A percentile compares a stretch with the other conserved stretches of the same genome.
phyloP scores from a whole-genome alignment of 768 basidiomycete genomes.

The Amanita thiersii region DNA sequence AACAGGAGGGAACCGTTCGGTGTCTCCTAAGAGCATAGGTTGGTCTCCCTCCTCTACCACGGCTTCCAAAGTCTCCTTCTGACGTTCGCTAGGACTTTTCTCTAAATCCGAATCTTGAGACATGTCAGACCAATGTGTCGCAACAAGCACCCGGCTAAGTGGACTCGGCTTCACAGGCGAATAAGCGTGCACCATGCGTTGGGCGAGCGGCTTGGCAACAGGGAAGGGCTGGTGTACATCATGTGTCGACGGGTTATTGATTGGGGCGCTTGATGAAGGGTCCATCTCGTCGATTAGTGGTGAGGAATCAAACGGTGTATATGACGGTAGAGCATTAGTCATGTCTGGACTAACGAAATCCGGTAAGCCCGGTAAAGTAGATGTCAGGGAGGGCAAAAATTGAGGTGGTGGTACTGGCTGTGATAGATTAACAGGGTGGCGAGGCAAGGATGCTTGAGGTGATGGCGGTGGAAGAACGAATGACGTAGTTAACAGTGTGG shows the following conservation, averaged over 20 bases:
- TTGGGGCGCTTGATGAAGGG: too few species aligned
- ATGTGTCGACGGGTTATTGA: too few species aligned
- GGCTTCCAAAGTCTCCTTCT: neutral
- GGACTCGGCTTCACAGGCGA: slow-evolving; percentile 78
- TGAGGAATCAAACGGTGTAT: slow-evolving; percentile 1
- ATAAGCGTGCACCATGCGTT: slow-evolving; percentile 72
- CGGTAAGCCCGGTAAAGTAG: slow-evolving; percentile 2
- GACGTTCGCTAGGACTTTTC: slow-evolving; percentile 9
- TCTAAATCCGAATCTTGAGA: slow-evolving; percentile 17
- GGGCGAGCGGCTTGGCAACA: slow-evolving; percentile 60
- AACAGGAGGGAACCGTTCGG: slow-evolving; percentile 14
- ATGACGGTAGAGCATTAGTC: neutral
- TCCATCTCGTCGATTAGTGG: too few species aligned
- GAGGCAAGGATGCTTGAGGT: slow-evolving; percentile 57
- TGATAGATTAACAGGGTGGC: slow-evolving; percentile 10
- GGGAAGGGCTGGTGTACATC: slow-evolving; percentile 42
- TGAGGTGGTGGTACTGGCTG: slow-evolving; percentile 8
- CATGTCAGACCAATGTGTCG: slow-evolving; percentile 51
- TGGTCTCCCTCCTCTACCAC: neutral
- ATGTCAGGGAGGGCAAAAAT: neutral
- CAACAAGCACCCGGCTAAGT: slow-evolving; percentile 69
- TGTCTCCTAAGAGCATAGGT: neutral
- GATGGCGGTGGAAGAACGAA: slow-evolving; percentile 78
- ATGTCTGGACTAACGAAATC: neutral
- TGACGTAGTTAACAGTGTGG: slow-evolving; percentile 54